Conservation (phyloP, 306 rosid genomes). For the Acacia melanoxylon region DNA sequence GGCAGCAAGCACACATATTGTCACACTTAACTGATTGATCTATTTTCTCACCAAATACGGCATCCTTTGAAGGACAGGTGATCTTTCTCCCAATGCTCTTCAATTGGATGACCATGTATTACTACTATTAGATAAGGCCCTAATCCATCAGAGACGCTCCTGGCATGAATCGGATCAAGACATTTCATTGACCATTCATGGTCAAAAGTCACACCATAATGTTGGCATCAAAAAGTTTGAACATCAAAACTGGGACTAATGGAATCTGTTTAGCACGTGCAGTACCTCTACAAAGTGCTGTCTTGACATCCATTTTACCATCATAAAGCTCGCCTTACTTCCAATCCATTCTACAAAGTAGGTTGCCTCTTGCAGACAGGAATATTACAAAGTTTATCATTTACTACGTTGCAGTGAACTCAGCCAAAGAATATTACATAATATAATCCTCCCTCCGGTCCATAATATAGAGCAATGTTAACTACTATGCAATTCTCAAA, state of each 20-base stretch:
- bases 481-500: too few species aligned
- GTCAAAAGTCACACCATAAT: background rate
- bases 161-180: background rate
- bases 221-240: background rate
- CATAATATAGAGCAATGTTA: too few species aligned
- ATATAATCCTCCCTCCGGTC: too few species aligned
- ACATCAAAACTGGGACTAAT: background rate
- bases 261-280: background rate
- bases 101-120: background rate
- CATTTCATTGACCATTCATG: background rate
- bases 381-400: background rate
- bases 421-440: conserved; percentile 1
- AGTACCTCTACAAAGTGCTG: background rate
- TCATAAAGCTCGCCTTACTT: too few species aligned
- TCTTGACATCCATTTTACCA: background rate
- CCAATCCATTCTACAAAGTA: too few species aligned
- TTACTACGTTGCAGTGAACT: background rate
- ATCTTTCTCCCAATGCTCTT: background rate
- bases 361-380: too few species aligned
- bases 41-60: background rate
- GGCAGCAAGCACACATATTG: background rate
- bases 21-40: background rate
- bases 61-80: background rate
- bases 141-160: background rate
- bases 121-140: background rate